Percentiles rank a stretch among this genome's conserved stretches.
These are phyloP conservation scores for Paramecium biaurelia DNA, from an alignment of 73 alveolate species.

Conservation along the genomic window DNA sequence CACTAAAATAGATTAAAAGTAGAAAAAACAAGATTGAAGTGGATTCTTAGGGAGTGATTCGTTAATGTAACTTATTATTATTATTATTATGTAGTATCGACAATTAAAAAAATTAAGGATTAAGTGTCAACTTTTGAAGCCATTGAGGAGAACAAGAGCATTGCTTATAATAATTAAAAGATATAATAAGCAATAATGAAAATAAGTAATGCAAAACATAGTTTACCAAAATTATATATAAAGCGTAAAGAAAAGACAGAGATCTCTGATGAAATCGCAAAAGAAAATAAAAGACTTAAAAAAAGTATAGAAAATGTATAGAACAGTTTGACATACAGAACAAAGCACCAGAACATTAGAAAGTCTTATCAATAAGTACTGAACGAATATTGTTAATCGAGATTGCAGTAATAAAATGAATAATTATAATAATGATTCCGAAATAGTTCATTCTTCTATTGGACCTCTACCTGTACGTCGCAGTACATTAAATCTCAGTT, in stretches of 20 bases:
- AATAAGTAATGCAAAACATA: background rate
- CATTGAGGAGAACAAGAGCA: background rate
- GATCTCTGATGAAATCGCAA: background rate
- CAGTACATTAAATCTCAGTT: background rate
- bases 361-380: background rate
- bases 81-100: background rate
- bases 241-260: background rate
- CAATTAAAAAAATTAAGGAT: background rate
- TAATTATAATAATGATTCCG: constrained; percentile 29
- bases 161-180: background rate
- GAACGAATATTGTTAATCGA: constrained; percentile 17
- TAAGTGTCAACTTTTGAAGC: background rate
- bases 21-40: background rate
- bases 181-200: background rate
- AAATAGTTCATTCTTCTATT: background rate
- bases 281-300: background rate
- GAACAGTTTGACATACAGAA: background rate
- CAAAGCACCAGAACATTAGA: background rate
- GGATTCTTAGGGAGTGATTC: background rate
- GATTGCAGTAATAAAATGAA: constrained; percentile 25
- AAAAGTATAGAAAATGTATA: background rate
- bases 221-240: background rate
- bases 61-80: background rate
- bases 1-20: background rate
- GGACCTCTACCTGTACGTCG: background rate